Base-by-base conservation (phyloP, 2,329 filamentous ascomycete species). In the Colletotrichum neosansevieriae region DNA sequence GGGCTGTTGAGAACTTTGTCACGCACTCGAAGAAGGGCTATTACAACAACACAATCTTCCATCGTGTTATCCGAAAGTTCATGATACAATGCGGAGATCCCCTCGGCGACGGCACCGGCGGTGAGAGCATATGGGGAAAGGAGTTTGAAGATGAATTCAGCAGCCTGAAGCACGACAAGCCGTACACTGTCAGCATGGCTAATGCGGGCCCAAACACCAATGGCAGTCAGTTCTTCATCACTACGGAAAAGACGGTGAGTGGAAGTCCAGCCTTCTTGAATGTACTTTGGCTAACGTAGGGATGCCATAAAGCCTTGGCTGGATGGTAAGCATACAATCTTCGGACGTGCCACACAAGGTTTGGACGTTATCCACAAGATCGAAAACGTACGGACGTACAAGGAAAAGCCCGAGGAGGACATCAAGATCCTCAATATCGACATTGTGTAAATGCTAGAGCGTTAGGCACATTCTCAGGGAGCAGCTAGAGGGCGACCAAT, bases 1-100 rank as follows among this genome's bases (percentile, higher is more conserved):
- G 95, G 78, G 90, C 97, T 0, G 95, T 99, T 3, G 96, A 99
- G 81, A 99, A 99, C 79, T 99, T 99, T 77, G 93, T 97, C 63
- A 97, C 94, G 0, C 96, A 98, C 75, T 89, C 94, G 3, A 92
- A 91, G 75, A 91, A 90, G 67, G 94, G 93, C 1, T 99, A 99
- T 79, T 99, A 99, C 84, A 98, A 99, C 83, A 93, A 93, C 80
- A 94, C 95, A 38, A 95, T 98, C 73, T 99, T 99, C 85, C 96
- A 99, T 80, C 91, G 96, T 38, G 92, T 99, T 6, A 99, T 99
- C 74, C 90, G 92, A 70, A 98, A 98, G 76, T 99, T 99, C 82
- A 99, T 99, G 97, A 97, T 99, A 69, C 94, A 94, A 76, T 83
- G 86, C 62, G 94, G 94, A 58, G 94, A 97, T 76, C 94, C 94